Conservation (phyloP, 768 basidiomycete genomes). For the Tricholoma hemisulphureum region DNA sequence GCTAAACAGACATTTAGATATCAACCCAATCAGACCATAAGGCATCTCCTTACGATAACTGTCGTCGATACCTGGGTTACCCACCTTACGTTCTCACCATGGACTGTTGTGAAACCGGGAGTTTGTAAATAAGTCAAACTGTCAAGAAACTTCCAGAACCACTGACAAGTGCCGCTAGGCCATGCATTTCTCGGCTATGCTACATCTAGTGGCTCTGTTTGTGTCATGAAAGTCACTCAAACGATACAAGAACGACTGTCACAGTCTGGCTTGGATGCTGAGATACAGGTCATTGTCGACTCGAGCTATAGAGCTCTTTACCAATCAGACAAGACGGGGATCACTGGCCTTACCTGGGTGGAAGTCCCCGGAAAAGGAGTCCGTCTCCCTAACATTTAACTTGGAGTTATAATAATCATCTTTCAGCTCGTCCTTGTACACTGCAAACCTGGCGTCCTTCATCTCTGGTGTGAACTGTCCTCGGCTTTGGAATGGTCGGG, state of each 20-base stretch:
- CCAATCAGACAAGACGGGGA: constrained; percentile 39
- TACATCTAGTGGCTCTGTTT: constrained; percentile 55
- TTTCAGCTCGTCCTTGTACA: constrained; percentile 56
- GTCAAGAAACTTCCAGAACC: neutral
- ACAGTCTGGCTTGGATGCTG: neutral
- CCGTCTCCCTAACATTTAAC: constrained; percentile 16
- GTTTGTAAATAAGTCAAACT: constrained; percentile 41
- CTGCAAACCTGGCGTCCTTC: constrained; percentile 57
- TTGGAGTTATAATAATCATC: neutral
- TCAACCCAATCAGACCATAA: constrained; percentile 19
- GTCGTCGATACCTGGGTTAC: constrained; percentile 65
- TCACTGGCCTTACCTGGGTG: constrained; percentile 62
- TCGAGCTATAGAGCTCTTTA: constrained; percentile 22
- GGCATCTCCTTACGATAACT: constrained; percentile 37
- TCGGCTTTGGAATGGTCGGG: constrained; percentile 47
- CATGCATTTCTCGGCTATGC: constrained; percentile 58
- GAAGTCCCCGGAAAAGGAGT: constrained; percentile 38
- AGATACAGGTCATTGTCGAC: constrained; percentile 28
- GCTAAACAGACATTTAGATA: constrained; percentile 22
- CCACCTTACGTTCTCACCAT: constrained; percentile 58
- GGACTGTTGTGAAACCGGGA: constrained; percentile 38
- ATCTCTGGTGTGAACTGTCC: constrained; percentile 50
- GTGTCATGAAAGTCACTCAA: constrained; percentile 55
- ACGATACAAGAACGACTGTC: constrained; percentile 24
- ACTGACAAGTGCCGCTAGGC: constrained; percentile 36